A percentile compares a stretch with the other conserved stretches of the same genome.
Conservation (phyloP, 305 asterid species). For the Coffea humblotiana region DNA sequence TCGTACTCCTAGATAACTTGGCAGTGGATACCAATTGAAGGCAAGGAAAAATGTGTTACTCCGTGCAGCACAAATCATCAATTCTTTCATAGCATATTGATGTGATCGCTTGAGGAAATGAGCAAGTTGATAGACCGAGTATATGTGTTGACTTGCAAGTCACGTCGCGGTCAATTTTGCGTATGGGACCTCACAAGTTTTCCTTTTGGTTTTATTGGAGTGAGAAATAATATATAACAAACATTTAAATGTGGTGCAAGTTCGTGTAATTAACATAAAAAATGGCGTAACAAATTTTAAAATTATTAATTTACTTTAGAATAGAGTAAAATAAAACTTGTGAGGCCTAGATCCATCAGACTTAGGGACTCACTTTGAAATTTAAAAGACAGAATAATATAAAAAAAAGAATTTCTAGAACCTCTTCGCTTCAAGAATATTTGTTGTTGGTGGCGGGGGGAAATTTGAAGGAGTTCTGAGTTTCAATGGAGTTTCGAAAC, state of each 20-base stretch:
- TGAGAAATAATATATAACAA: too few relatives aligned
- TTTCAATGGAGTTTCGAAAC: not conserved
- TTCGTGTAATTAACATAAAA: too few relatives aligned
- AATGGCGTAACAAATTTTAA: too few relatives aligned
- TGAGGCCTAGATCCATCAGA: too few relatives aligned
- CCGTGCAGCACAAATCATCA: not conserved
- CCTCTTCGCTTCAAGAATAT: not conserved
- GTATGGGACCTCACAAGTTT: too few relatives aligned
- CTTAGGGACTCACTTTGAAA: not conserved
- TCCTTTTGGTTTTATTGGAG: too few relatives aligned
- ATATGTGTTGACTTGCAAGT: conserved; percentile 11
- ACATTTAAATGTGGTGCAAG: too few relatives aligned
- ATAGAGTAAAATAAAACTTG: too few relatives aligned
- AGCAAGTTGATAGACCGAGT: not conserved
- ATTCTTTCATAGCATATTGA: not conserved
- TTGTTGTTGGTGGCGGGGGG: not conserved
- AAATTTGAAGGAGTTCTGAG: not conserved
- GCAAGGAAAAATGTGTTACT: not conserved
- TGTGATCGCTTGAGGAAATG: not conserved
- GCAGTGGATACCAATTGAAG: not conserved
- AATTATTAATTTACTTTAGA: too few relatives aligned
- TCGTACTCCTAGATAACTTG: not conserved
- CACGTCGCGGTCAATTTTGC: conserved; percentile 9
- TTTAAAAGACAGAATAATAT: not conserved
- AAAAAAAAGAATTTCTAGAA: too few relatives aligned